phyloP scores from a whole-genome alignment of 495 filamentous ascomycete genomes.

The Usnea hakonensis region DNA sequence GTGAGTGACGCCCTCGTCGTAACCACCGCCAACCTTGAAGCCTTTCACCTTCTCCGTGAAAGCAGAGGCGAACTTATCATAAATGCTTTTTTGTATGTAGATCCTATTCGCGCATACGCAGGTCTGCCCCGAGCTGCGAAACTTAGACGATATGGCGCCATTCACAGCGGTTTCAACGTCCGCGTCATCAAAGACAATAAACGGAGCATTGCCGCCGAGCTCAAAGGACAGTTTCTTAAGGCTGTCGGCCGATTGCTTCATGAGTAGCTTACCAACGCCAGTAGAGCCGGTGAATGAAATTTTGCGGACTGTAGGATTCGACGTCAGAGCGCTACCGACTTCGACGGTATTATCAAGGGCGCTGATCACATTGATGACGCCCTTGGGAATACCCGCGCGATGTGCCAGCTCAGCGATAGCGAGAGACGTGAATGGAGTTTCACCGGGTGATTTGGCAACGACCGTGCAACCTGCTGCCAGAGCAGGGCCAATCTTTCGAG shows the following conservation, averaged over 20 bases:
- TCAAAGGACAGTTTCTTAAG: slow-evolving; percentile 85
- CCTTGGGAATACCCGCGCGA: slow-evolving; percentile 76
- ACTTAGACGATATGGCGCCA: slow-evolving; percentile 71
- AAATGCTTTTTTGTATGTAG: slow-evolving; percentile 71
- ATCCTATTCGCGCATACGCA: slow-evolving; percentile 87
- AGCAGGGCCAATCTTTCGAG: slow-evolving; percentile 78
- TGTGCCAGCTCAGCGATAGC: slow-evolving; percentile 76
- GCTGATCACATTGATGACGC: slow-evolving; percentile 78
- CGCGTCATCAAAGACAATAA: slow-evolving; percentile 90
- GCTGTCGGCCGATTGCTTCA: slow-evolving; percentile 72
- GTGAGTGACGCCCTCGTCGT: slow-evolving; percentile 62
- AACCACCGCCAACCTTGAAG: slow-evolving; percentile 73
- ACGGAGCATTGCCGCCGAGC: slow-evolving; percentile 84
- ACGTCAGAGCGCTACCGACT: slow-evolving; percentile 66
- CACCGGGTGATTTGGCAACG: slow-evolving; percentile 74
- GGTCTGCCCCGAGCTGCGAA: slow-evolving; percentile 81
- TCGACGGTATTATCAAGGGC: slow-evolving; percentile 62
- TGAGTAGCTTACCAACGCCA: slow-evolving; percentile 75
- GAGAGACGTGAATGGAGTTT: slow-evolving; percentile 78
- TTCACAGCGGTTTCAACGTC: slow-evolving; percentile 70
- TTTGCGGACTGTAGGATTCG: slow-evolving; percentile 64
- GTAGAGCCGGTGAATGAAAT: slow-evolving; percentile 88
- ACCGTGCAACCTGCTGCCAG: slow-evolving; percentile 79
- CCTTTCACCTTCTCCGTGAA: slow-evolving; percentile 66
- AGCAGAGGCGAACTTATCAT: slow-evolving; percentile 63